Evolutionary conservation across 441 rosid genomes (phyloP).

Genomic region (Adansonia grandidieri): DNA sequence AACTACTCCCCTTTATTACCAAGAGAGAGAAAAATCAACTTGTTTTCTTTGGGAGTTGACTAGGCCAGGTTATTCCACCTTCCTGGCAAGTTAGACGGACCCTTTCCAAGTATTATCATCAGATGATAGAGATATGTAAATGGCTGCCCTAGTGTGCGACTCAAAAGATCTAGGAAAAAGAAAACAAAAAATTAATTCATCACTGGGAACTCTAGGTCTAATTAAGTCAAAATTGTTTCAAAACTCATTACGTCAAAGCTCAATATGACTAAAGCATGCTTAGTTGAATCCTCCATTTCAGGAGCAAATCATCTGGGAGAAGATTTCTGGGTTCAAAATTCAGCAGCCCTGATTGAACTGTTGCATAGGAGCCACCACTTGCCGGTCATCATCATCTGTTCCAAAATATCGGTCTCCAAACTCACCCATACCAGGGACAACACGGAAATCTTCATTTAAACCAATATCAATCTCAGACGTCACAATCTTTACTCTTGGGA

Average conservation of each 20-base stretch:
- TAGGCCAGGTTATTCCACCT: conserved; percentile 1
- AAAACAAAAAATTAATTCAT: neutral
- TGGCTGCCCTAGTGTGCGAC: conserved; percentile 7
- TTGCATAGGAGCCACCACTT: conserved; percentile 29
- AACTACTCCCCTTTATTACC: conserved; percentile 6
- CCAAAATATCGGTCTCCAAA: conserved; percentile 98
- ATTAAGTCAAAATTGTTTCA: conserved; percentile 48
- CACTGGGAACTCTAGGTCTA: conserved; percentile 24
- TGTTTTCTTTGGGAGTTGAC: conserved; percentile 17
- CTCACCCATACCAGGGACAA: conserved; percentile 97
- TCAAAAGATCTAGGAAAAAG: neutral
- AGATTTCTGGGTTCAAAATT: conserved; percentile 4
- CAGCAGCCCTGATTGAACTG: conserved; percentile 21
- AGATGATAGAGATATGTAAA: conserved; percentile 3
- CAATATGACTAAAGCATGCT: conserved; percentile 17
- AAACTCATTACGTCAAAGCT: conserved; percentile 30
- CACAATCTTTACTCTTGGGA: conserved; percentile 91
- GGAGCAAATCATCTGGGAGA: conserved; percentile 2
- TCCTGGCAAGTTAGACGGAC: conserved; percentile 5
- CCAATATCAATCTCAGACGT: conserved; percentile 94
- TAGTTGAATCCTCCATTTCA: conserved; percentile 22
- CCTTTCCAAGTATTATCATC: neutral
- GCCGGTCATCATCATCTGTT: conserved; percentile 75
- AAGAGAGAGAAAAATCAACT: neutral
- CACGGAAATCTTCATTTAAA: conserved; percentile 84